phyloP scores from a whole-genome alignment of 2,329 filamentous ascomycete genomes.

The Pestalotiopsis sp. region DNA sequence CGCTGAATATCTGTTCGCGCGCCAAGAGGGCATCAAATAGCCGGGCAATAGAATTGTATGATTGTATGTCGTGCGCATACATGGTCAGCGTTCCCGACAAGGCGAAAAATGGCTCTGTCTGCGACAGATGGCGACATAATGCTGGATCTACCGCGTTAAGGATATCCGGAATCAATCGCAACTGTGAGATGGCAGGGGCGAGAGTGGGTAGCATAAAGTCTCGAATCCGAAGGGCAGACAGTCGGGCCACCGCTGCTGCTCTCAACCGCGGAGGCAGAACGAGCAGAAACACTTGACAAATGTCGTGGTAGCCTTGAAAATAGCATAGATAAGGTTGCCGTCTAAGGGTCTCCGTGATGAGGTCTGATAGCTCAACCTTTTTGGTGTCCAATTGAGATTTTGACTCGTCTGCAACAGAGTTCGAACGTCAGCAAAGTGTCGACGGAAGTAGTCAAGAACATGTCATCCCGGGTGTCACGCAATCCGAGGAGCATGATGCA shows the following conservation, averaged over 20 bases:
- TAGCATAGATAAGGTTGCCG: slow-evolving; percentile 85
- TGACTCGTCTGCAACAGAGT: slow-evolving; percentile 60
- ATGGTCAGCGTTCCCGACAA: slow-evolving; percentile 91
- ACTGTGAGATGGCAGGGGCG: slow-evolving; percentile 77
- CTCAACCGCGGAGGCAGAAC: slow-evolving; percentile 71
- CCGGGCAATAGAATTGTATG: slow-evolving; percentile 84
- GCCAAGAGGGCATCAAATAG: slow-evolving; percentile 92
- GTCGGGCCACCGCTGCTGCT: slow-evolving; percentile 69
- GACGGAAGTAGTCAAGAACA: background rate
- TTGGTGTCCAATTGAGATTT: slow-evolving; percentile 69
- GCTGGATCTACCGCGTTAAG: slow-evolving; percentile 71
- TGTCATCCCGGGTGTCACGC: too few relatives aligned
- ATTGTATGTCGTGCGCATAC: slow-evolving; percentile 94
- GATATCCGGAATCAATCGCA: slow-evolving; percentile 85
- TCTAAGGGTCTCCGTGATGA: slow-evolving; percentile 83
- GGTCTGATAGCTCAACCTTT: slow-evolving; percentile 75
- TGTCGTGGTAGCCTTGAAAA: slow-evolving; percentile 99
- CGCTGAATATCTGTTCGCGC: slow-evolving; percentile 80
- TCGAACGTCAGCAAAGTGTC: background rate
- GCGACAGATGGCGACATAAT: slow-evolving; percentile 75
- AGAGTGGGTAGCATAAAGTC: slow-evolving; percentile 97
- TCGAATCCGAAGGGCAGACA: slow-evolving; percentile 87
- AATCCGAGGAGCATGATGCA: too few relatives aligned
- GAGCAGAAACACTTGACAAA: slow-evolving; percentile 91
- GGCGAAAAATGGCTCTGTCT: slow-evolving; percentile 86